Conservation (phyloP, 179 eudicot species). For the Corrigiola litoralis region DNA sequence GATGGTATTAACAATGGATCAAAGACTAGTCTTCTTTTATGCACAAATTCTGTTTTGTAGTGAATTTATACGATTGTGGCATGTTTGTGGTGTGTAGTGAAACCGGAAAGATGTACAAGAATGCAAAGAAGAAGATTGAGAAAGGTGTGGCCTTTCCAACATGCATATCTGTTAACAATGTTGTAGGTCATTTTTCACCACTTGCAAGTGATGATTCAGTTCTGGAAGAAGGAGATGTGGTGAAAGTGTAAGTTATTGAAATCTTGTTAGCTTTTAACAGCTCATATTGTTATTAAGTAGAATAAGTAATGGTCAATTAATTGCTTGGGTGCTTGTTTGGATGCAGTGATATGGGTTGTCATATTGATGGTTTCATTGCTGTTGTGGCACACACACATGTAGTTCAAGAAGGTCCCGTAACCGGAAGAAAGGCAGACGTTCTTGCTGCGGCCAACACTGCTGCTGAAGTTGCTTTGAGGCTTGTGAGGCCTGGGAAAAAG, state of each 20-base stretch:
- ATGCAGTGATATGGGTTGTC: conserved; percentile 95
- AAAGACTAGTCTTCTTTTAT: no score
- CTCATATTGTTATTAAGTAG: not conserved
- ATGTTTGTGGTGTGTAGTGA: conserved; percentile 31
- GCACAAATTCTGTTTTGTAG: not conserved
- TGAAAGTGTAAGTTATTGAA: conserved; percentile 68
- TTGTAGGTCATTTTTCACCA: conserved; percentile 81
- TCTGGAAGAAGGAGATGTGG: conserved; percentile 72
- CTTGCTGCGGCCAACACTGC: conserved; percentile 96
- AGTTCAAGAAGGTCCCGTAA: conserved; percentile 72
- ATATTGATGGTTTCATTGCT: conserved; percentile 96
- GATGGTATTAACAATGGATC: no score
- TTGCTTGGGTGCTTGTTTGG: conserved; percentile 8
- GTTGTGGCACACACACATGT: conserved; percentile 90
- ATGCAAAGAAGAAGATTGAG: conserved; percentile 77
- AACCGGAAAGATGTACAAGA: conserved; percentile 70
- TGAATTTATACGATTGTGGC: not conserved
- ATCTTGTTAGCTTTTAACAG: not conserved
- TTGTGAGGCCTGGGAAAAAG: conserved; percentile 91
- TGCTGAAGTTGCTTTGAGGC: conserved; percentile 98
- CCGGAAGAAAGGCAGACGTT: conserved; percentile 85
- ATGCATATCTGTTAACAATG: conserved; percentile 83
- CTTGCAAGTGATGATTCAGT: conserved; percentile 80
- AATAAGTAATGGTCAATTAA: not conserved
- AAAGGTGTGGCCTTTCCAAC: conserved; percentile 81